Evolutionary conservation across 2,329 filamentous ascomycete species (phyloP).

Genomic region (Claviceps sp.): DNA sequence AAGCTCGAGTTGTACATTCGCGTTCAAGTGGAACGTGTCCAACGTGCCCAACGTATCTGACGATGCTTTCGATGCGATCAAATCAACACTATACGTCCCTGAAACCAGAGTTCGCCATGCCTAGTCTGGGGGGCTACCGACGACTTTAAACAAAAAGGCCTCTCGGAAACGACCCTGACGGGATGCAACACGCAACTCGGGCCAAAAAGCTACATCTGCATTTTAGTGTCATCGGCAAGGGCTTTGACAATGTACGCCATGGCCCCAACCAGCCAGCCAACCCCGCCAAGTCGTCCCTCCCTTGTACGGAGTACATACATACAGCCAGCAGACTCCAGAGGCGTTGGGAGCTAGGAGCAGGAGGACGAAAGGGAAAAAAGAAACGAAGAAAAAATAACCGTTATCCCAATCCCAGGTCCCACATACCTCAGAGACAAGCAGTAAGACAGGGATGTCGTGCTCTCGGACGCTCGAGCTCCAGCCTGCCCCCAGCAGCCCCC

Average conservation of each 20-base stretch:
- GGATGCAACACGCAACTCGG: neutral
- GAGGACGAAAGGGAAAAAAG: neutral
- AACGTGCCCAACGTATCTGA: neutral
- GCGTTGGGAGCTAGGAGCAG: neutral
- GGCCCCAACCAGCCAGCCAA: neutral
- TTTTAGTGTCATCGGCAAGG: constrained; percentile 6
- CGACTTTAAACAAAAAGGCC: constrained; percentile 2
- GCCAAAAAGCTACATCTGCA: constrained; percentile 3
- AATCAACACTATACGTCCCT: neutral
- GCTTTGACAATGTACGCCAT: neutral
- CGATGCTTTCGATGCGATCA: no score
- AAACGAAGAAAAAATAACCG: neutral
- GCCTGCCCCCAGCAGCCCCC: neutral
- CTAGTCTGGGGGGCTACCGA: neutral
- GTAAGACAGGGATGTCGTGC: constrained; percentile 2
- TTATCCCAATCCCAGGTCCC: neutral
- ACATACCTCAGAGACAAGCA: neutral
- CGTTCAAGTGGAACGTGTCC: neutral
- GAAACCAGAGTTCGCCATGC: neutral
- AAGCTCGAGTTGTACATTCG: neutral
- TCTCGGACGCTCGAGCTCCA: constrained; percentile 2
- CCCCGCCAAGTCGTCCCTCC: neutral
- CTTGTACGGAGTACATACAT: no score
- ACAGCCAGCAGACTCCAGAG: neutral
- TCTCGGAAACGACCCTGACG: neutral